These are phyloP conservation scores for Curvularia sp. DNA, from an alignment of 2,329 filamentous ascomycete genomes.

Conservation along the genomic window DNA sequence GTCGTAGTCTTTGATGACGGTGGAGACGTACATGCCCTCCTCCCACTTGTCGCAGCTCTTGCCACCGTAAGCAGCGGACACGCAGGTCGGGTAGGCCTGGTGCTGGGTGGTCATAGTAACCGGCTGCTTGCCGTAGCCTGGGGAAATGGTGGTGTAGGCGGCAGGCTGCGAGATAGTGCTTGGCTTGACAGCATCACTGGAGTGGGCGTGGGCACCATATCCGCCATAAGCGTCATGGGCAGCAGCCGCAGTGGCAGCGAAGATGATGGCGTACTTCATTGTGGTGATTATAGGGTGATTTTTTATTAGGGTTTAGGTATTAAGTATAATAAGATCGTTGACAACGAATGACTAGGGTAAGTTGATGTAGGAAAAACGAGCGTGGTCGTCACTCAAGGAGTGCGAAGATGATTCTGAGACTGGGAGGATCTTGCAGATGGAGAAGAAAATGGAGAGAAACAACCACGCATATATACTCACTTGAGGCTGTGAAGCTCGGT, in stretches of 20 bases:
- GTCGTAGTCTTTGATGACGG: slow-evolving; percentile 38
- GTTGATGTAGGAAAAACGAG: slow-evolving; percentile 22
- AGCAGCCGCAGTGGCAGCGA: slow-evolving; percentile 36
- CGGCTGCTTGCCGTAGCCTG: slow-evolving; percentile 36
- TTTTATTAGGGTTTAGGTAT: slow-evolving; percentile 9
- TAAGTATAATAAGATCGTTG: slow-evolving; percentile 16
- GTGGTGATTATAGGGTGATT: slow-evolving; percentile 10
- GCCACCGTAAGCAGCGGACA: slow-evolving; percentile 26
- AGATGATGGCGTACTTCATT: slow-evolving; percentile 39
- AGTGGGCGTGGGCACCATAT: slow-evolving; percentile 18
- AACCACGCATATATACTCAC: slow-evolving; percentile 22
- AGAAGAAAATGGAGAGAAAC: slow-evolving; percentile 1
- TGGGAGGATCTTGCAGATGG: not conserved
- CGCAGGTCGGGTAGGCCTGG: slow-evolving; percentile 43
- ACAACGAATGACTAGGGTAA: slow-evolving; percentile 41
- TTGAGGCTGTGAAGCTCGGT: not conserved
- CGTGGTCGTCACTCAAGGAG: slow-evolving; percentile 25
- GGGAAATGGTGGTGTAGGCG: slow-evolving; percentile 41
- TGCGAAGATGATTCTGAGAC: slow-evolving; percentile 17
- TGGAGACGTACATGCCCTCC: slow-evolving; percentile 38
- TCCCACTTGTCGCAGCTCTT: slow-evolving; percentile 31
- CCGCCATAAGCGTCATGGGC: slow-evolving; percentile 32
- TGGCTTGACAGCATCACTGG: slow-evolving; percentile 22
- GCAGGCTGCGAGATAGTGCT: slow-evolving; percentile 21
- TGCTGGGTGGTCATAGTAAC: slow-evolving; percentile 44